Evolutionary conservation across 2,329 filamentous ascomycete species (phyloP).

Genomic region (Ceratocystis papillata): DNA sequence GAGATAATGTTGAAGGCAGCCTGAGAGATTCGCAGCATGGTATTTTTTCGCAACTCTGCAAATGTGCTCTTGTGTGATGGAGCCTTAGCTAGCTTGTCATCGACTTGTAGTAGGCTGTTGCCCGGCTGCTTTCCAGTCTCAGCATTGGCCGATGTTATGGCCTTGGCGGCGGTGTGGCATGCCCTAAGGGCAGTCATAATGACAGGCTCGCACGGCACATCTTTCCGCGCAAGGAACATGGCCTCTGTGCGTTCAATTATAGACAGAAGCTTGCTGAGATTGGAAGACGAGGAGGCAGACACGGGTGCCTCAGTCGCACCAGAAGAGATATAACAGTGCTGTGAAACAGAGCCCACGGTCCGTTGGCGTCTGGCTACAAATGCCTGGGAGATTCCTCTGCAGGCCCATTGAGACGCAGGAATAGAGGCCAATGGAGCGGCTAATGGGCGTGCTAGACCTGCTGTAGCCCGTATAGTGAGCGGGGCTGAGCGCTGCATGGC

Average conservation of each 20-base stretch:
- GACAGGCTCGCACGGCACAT: slow-evolving; percentile 37
- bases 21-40: slow-evolving; percentile 44
- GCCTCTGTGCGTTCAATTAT: slow-evolving; percentile 37
- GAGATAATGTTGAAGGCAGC: slow-evolving; percentile 59
- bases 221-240: slow-evolving; percentile 37
- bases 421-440: neutral
- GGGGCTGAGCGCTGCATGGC: slow-evolving; percentile 13
- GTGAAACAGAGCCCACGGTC: neutral
- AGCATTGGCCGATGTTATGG: slow-evolving; percentile 32
- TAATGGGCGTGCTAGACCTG: neutral
- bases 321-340: slow-evolving; percentile 4
- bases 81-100: slow-evolving; percentile 24
- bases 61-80: slow-evolving; percentile 15
- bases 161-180: slow-evolving; percentile 38
- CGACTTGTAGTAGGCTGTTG: slow-evolving; percentile 31
- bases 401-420: neutral
- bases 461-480: slow-evolving; percentile 6
- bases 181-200: slow-evolving; percentile 38
- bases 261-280: slow-evolving; percentile 35
- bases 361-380: neutral
- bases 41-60: slow-evolving; percentile 33
- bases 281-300: slow-evolving; percentile 29
- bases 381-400: neutral
- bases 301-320: neutral
- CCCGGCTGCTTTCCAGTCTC: slow-evolving; percentile 14